Conservation (phyloP, 257 asterid species). For the Sherardia arvensis region DNA sequence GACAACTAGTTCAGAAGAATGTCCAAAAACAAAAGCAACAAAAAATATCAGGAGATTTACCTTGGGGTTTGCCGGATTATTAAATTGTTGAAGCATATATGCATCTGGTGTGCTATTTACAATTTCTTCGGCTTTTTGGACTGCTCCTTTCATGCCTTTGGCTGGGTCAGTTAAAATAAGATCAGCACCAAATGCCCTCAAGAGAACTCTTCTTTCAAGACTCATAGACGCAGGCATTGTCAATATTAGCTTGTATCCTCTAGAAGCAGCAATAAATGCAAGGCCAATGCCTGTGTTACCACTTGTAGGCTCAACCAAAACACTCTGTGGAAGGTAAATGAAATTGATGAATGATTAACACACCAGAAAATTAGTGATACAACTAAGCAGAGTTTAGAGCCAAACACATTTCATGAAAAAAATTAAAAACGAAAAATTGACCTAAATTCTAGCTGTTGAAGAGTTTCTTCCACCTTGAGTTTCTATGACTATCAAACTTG, state of each 20-base stretch:
- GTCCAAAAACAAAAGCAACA: neutral
- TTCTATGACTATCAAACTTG: neutral
- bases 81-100: constrained; percentile 92
- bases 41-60: constrained; percentile 24
- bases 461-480: neutral
- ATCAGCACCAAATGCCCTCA: constrained; percentile 98
- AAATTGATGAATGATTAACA: constrained; percentile 9
- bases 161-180: constrained; percentile 83
- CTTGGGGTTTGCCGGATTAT: constrained; percentile 98
- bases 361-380: neutral
- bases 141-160: constrained; percentile 95
- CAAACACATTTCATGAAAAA: no score
- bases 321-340: constrained; percentile 42
- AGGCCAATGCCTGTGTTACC: constrained; percentile 99
- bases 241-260: constrained; percentile 91
- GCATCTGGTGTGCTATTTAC: constrained; percentile 64
- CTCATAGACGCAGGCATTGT: constrained; percentile 99
- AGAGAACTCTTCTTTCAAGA: constrained; percentile 95
- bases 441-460: neutral
- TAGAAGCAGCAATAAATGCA: constrained; percentile 97
- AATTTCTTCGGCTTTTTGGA: constrained; percentile 90
- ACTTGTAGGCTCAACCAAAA: constrained; percentile 96
- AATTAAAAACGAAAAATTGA: no score
- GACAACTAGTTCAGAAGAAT: neutral
- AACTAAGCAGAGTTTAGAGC: constrained; percentile 1